Evolutionary conservation across 352 stramenopile species (phyloP).

Genomic region (Phytophthora rubi): DNA sequence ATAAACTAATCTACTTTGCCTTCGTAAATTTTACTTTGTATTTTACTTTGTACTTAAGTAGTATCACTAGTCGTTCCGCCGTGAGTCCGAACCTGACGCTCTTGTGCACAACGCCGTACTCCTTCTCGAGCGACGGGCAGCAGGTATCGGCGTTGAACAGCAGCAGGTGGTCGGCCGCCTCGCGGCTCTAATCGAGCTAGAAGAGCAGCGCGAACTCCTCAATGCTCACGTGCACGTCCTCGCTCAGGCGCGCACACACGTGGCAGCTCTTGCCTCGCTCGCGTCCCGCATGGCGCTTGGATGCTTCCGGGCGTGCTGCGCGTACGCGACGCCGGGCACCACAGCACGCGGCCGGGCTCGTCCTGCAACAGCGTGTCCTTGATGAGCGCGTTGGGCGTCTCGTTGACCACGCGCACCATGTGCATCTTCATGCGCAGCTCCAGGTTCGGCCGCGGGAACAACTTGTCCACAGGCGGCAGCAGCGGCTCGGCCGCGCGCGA

Average conservation of each 20-base stretch:
- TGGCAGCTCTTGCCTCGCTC: constrained; percentile 46
- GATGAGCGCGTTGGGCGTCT: too few relatives aligned
- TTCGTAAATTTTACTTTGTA: too few relatives aligned
- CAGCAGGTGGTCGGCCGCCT: constrained; percentile 68
- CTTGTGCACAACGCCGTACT: constrained; percentile 71
- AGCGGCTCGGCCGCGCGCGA: too few relatives aligned
- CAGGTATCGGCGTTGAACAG: constrained; percentile 75
- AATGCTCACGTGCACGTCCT: constrained; percentile 77
- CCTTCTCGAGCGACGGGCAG: constrained; percentile 55
- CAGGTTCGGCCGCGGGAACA: too few relatives aligned
- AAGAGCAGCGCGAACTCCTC: constrained; percentile 87
- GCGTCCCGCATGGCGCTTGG: constrained; percentile 51
- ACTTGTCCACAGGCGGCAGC: too few relatives aligned
- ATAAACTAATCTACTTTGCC: too few relatives aligned
- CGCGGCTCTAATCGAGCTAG: constrained; percentile 75
- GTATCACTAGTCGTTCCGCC: too few relatives aligned
- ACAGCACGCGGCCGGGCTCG: too few relatives aligned
- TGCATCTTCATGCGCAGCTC: too few relatives aligned
- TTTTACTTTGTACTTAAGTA: too few relatives aligned
- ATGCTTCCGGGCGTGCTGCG: constrained; percentile 47
- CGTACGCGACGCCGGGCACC: constrained; percentile 50
- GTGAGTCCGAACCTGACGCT: constrained; percentile 81
- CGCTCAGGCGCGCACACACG: constrained; percentile 70
- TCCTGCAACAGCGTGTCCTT: too few relatives aligned
- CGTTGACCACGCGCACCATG: too few relatives aligned